A percentile compares a stretch with the other conserved stretches of the same genome.
phyloP scores from a whole-genome alignment of 1,284 basidiomycete genomes.

The Omphalotus olearius region DNA sequence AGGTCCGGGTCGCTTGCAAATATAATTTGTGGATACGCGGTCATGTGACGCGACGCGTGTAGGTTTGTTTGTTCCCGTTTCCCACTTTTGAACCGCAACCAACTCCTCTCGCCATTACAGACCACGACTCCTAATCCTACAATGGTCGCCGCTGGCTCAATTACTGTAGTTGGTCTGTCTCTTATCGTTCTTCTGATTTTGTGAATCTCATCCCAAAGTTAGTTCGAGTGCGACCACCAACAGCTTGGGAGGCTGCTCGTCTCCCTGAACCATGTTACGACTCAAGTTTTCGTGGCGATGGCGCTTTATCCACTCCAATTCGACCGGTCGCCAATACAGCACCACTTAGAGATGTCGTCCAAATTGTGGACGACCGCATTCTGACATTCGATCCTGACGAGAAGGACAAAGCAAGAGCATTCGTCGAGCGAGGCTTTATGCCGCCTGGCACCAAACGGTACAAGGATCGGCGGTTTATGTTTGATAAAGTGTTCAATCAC shows the following conservation, averaged over 20 bases:
- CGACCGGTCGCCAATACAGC: slow-evolving; percentile 47
- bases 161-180: slow-evolving; percentile 74
- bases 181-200: slow-evolving; percentile 15
- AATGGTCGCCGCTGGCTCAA: slow-evolving; percentile 83
- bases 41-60: slow-evolving; percentile 9
- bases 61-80: slow-evolving; percentile 1
- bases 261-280: slow-evolving; percentile 72
- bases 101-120: neutral
- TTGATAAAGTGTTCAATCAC: slow-evolving; percentile 86
- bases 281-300: slow-evolving; percentile 74
- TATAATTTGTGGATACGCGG: neutral
- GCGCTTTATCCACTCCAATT: slow-evolving; percentile 67
- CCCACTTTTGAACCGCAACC: neutral
- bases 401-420: slow-evolving; percentile 69
- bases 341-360: slow-evolving; percentile 68
- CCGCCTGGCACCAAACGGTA: slow-evolving; percentile 85
- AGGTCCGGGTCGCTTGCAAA: too few species aligned
- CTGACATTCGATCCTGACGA: slow-evolving; percentile 96
- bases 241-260: slow-evolving; percentile 75
- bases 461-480: slow-evolving; percentile 93
- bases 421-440: slow-evolving; percentile 75
- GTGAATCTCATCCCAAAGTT: slow-evolving; percentile 2
- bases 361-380: slow-evolving; percentile 80
- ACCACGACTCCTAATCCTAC: slow-evolving; percentile 11
- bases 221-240: slow-evolving; percentile 92